These are phyloP conservation scores for Thalassiosira mediterranea DNA, from an alignment of 352 stramenopile species.

Conservation along the genomic window DNA sequence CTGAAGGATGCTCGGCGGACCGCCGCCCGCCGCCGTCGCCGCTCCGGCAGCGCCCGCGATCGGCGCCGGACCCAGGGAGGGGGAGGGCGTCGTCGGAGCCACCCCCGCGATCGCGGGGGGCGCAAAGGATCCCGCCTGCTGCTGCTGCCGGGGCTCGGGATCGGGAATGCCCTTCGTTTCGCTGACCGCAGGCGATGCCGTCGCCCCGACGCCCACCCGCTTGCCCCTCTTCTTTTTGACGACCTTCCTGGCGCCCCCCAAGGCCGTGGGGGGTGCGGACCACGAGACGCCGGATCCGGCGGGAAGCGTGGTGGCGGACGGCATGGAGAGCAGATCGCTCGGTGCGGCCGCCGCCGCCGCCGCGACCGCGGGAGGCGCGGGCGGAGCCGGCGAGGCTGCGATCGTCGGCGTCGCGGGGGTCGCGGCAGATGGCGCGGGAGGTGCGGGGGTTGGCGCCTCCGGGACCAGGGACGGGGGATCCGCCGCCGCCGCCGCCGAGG, in stretches of 20 bases:
- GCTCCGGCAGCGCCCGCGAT: too few species aligned
- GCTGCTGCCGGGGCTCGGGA: background rate
- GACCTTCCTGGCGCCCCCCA: slow-evolving; percentile 46
- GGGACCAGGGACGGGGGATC: slow-evolving; percentile 23
- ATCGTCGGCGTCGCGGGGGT: background rate
- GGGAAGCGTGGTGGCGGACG: slow-evolving; percentile 20
- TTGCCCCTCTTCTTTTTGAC: slow-evolving; percentile 62
- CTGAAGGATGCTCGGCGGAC: slow-evolving; percentile 9
- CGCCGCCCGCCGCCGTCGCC: too few species aligned
- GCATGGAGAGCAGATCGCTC: slow-evolving; percentile 27
- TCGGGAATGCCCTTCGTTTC: slow-evolving; percentile 1
- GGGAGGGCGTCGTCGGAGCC: background rate
- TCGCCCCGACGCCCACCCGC: slow-evolving; percentile 51
- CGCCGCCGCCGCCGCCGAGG: slow-evolving; percentile 2
- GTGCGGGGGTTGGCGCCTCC: background rate
- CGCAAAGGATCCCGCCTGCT: too few species aligned
- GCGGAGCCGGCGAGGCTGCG: background rate
- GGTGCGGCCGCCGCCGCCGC: background rate
- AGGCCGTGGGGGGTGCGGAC: slow-evolving; percentile 37
- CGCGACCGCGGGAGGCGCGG: slow-evolving; percentile 2
- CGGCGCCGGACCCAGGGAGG: background rate
- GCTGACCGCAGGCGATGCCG: background rate
- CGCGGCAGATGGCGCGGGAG: background rate
- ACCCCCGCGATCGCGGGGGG: background rate
- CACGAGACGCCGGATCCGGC: slow-evolving; percentile 59